These are phyloP conservation scores for Leishmania braziliensis DNA, from an alignment of 208 protist species.

Conservation along the genomic window DNA sequence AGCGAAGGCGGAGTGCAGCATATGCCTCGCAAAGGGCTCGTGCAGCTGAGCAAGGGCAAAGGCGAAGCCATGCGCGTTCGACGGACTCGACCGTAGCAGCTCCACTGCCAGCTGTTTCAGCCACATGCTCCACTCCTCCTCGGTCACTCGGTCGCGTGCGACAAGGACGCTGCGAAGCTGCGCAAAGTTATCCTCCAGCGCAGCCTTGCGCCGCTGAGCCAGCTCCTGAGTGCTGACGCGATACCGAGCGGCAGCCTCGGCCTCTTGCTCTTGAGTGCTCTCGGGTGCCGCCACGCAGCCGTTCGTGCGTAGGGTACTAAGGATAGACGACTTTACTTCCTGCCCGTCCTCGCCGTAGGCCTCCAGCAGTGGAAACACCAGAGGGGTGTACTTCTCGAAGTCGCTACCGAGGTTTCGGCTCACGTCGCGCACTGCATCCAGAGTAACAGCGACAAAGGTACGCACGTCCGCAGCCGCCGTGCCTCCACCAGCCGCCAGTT, in stretches of 20 bases:
- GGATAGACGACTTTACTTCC: slow-evolving; percentile 43
- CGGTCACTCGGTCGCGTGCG: slow-evolving; percentile 60
- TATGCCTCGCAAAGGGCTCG: slow-evolving; percentile 87
- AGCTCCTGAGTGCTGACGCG: slow-evolving; percentile 35
- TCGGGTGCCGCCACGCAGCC: slow-evolving; percentile 50
- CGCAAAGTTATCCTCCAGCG: slow-evolving; percentile 56
- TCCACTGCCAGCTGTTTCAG: slow-evolving; percentile 79
- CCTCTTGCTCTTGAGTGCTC: slow-evolving; percentile 22
- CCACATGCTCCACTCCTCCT: slow-evolving; percentile 88
- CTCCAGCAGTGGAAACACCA: slow-evolving; percentile 76
- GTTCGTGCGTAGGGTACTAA: slow-evolving; percentile 38
- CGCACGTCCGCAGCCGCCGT: slow-evolving; percentile 20
- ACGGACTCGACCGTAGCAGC: slow-evolving; percentile 84
- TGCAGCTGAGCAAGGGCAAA: slow-evolving; percentile 80
- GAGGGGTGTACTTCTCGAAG: slow-evolving; percentile 81
- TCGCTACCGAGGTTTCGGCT: slow-evolving; percentile 76
- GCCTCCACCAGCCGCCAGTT: neutral
- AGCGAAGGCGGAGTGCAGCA: slow-evolving; percentile 90
- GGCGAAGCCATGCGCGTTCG: slow-evolving; percentile 71
- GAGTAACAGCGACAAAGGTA: slow-evolving; percentile 60
- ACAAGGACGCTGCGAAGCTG: slow-evolving; percentile 56
- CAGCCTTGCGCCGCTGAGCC: slow-evolving; percentile 37
- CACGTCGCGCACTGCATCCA: slow-evolving; percentile 68
- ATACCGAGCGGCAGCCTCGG: slow-evolving; percentile 39
- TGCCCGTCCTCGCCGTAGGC: slow-evolving; percentile 56